phyloP scores from a whole-genome alignment of 2,329 filamentous ascomycete species.

The Helotiales sp. region DNA sequence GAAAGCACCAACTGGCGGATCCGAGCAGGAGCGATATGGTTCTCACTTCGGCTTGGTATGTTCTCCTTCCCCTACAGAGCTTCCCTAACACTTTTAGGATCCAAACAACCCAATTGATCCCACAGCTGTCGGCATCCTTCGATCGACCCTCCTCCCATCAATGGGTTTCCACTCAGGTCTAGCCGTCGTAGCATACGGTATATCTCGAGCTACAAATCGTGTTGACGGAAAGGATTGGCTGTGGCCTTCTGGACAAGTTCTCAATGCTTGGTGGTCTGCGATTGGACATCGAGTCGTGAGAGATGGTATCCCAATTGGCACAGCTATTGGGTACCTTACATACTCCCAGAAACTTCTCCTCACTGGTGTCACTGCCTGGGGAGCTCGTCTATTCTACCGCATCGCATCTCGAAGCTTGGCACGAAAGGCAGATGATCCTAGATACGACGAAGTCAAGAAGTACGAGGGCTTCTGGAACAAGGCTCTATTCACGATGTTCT shows the following conservation, averaged over 20 bases:
- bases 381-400: conserved; percentile 10
- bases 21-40: neutral
- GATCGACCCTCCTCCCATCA: conserved; percentile 15
- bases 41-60: conserved; percentile 10
- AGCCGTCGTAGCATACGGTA: conserved; percentile 9
- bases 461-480: conserved; percentile 12
- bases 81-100: neutral
- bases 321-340: conserved; percentile 6
- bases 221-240: conserved; percentile 15
- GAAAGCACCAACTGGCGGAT: neutral
- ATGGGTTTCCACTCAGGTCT: conserved; percentile 12
- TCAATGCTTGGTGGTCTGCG: conserved; percentile 14
- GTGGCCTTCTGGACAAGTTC: conserved; percentile 14
- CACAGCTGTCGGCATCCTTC: conserved; percentile 8
- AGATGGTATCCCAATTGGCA: conserved; percentile 5
- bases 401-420: conserved; percentile 6
- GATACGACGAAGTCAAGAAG: conserved; percentile 6
- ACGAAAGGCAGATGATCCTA: conserved; percentile 12
- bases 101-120: neutral
- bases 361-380: conserved; percentile 14
- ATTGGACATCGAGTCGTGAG: conserved; percentile 4
- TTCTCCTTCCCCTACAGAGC: conserved; percentile 1
- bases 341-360: conserved; percentile 16
- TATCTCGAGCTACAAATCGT: conserved; percentile 12
- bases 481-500: conserved; percentile 7